phyloP scores from a whole-genome alignment of 129 eudicot species.

The Centrapalus pauciflorus region DNA sequence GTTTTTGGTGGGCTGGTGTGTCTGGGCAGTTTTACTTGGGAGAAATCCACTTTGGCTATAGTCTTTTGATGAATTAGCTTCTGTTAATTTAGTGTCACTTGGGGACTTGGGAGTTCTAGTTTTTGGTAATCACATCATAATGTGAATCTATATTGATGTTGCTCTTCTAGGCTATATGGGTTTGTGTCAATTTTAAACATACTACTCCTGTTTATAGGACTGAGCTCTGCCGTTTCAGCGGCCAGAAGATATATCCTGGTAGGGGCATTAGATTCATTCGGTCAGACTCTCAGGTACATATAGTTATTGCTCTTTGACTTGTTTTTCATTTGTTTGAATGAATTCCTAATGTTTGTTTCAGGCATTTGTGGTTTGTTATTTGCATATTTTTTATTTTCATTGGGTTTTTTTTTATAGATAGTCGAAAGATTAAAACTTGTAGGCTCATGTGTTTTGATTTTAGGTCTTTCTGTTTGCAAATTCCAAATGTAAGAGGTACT shows the following conservation, averaged over 20 bases:
- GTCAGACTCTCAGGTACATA: slow-evolving; percentile 27
- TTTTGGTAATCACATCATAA: neutral
- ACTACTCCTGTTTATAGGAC: neutral
- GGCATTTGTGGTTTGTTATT: neutral
- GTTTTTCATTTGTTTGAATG: too few relatives aligned
- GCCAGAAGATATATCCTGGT: slow-evolving; percentile 28
- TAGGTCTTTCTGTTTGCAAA: slow-evolving; percentile 57
- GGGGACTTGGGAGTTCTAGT: neutral
- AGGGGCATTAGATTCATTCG: slow-evolving; percentile 34
- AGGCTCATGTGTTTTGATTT: neutral
- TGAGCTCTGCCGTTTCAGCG: slow-evolving; percentile 32
- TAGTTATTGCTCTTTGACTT: neutral
- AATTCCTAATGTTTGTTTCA: neutral
- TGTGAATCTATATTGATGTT: neutral
- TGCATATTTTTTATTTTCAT: neutral
- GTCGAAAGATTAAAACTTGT: neutral
- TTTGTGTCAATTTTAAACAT: neutral
- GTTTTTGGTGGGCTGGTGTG: neutral
- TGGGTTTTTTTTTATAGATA: too few relatives aligned
- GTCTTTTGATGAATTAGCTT: neutral
- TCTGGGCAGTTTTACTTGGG: neutral
- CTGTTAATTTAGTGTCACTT: neutral
- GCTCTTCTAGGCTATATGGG: neutral
- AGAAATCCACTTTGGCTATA: neutral
- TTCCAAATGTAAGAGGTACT: slow-evolving; percentile 57